Base-by-base conservation (phyloP, 306 rosid species). In the Amphicarpaea edgeworthii region DNA sequence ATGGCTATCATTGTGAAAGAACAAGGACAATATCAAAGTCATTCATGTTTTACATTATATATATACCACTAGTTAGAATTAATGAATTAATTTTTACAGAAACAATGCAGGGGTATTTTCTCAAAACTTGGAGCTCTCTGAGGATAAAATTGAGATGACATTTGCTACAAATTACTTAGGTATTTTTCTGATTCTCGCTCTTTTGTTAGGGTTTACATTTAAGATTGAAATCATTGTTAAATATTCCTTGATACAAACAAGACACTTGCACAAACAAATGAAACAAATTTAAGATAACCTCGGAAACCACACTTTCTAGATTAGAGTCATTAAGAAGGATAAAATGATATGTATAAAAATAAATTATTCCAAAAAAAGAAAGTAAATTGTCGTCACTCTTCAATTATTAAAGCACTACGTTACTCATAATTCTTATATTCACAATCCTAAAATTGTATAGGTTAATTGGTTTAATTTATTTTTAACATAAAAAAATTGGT, bases 81-180 rank as follows among this genome's bases (percentile, higher is more conserved):
- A 61, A 76, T 77, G 1, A 37, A 43, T 61, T n/a, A n/a, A n/a
- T n/a, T n/a, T 81, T 72, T 79, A 72, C 92, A 95, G 98, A 92
- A 95, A 95, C 78, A 95, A 95, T 82, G 99, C 97, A 0, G 99
- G 99, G 30, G 77, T 89, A 17, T 92, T 71, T 87, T 89, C 96
- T 66, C 93, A 83, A 68, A 81, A 82, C 53, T 73, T 95, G 92
- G 99, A 95, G 79, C 89, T 88, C 79, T 95, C 97, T 7, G 92
- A 89, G 69, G 96, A 95, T 61, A 95, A 95, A 81, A 85, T 92
- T 77, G 99, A 95, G 88, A 85, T 89, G 89, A 95, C 99, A 66
- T 92, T 90, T 85, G 97, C 97, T 37, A 92, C 99, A 75, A 95
- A 95, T 79, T 95, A 92, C 84, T 82, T 92, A 53, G 99, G 99